Base-by-base conservation (phyloP, 208 protist genomes). In the Acanthamoeba polyphaga region DNA sequence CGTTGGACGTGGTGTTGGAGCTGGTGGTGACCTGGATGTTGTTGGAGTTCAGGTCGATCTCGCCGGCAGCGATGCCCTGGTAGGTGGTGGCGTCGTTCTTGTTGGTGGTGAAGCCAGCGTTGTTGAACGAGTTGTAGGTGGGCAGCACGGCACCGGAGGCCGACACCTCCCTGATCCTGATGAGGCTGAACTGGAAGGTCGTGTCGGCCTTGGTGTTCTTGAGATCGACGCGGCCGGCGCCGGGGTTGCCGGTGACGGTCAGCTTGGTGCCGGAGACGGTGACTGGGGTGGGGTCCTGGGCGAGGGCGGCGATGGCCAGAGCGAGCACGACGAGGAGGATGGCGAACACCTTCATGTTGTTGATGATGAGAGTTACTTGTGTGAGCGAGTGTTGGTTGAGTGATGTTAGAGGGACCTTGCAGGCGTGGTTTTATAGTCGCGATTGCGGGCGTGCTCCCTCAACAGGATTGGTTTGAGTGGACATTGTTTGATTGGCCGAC, bases 261-360 rank as follows among this genome's bases (percentile, higher is more conserved):
- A 82, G 9, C 43, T 34, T 53, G 46, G 38, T 15, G 38, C 17
- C n/a, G 17, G n/a, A 7, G 34, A 27, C 24, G 43, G 74, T 15
- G 32, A 15, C 7, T 2, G 53, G 53, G 17, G 53, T 58, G 53
- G 29, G 17, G 74, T 10, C 22, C 74, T 82, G 74, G 22, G 74
- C 74, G 8, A 46, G 74, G 24, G 74, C 74, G 34, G 53, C 22
- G 6, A 38, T 1, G 12, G 46, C 43, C n/a, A 82, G 74, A 1
- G 74, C 74, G 38, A 82, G 74, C 19, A 82, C 19, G 46, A 15
- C 74, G 74, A 82, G 53, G 74, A 82, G 38, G 74, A 51, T 34
- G 22, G 38, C 38, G 38, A 82, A 27, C 22, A 82, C 12, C 74
- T 82, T 82, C 34, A 29, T 55, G 15, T 53, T 53, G 74, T 53